phyloP scores from a whole-genome alignment of 1,139 yeast species.

The Candida glucosophila region DNA sequence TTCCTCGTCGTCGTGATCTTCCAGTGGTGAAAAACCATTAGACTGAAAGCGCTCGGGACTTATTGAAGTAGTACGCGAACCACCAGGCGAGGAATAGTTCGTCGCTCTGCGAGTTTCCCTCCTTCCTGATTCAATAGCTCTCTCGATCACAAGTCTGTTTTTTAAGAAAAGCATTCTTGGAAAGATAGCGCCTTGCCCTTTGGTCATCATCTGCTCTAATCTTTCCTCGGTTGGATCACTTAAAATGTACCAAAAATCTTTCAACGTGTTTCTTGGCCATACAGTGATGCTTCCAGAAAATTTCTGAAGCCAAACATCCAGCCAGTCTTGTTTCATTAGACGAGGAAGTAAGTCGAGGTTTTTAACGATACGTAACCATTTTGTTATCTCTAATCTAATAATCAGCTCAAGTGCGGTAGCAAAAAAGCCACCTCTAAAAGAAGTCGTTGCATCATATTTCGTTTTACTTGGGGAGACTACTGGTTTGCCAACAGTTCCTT shows the following conservation, averaged over 20 bases:
- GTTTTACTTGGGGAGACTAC: constrained; percentile 39
- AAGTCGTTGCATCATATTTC: constrained; percentile 31
- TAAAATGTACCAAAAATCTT: constrained; percentile 57
- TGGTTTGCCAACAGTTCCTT: constrained; percentile 77
- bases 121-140: constrained; percentile 51
- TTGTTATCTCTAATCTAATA: constrained; percentile 61
- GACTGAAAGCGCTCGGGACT: no score
- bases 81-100: no score
- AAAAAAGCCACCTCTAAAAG: constrained; percentile 68
- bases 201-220: constrained; percentile 45
- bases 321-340: constrained; percentile 72
- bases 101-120: no score
- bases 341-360: constrained; percentile 62
- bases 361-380: constrained; percentile 65
- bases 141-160: constrained; percentile 55
- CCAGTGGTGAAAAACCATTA: not conserved
- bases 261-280: constrained; percentile 58
- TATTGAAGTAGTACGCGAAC: no score
- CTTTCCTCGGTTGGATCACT: constrained; percentile 60
- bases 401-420: constrained; percentile 67
- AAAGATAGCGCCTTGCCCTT: constrained; percentile 60
- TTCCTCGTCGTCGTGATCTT: not conserved
- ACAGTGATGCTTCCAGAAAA: constrained; percentile 71
- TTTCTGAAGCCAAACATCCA: constrained; percentile 64
- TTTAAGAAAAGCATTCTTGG: constrained; percentile 60